These are phyloP conservation scores for Populus hybrid DNA, from an alignment of 441 rosid species.

Conservation along the genomic window DNA sequence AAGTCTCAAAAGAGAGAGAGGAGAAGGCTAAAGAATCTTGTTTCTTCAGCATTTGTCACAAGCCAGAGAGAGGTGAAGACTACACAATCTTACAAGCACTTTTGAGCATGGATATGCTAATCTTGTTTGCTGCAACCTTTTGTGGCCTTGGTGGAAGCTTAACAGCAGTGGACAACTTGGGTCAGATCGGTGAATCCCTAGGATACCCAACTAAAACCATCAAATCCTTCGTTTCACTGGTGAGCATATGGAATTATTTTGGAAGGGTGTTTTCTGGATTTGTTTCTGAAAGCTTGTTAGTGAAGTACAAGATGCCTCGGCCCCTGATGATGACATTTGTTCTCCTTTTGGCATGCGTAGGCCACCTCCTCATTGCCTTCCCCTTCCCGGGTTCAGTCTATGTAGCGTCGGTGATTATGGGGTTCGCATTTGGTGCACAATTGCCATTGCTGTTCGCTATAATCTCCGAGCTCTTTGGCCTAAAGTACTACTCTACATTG, in stretches of 20 bases:
- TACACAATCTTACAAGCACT: constrained; percentile 86
- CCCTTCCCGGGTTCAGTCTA: constrained; percentile 70
- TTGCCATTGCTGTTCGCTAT: constrained; percentile 70
- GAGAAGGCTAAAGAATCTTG: constrained; percentile 37
- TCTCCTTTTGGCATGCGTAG: constrained; percentile 53
- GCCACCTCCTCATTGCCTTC: constrained; percentile 72
- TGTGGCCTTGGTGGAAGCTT: constrained; percentile 74
- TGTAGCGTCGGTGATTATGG: constrained; percentile 68
- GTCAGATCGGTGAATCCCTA: constrained; percentile 85
- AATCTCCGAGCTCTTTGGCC: constrained; percentile 83
- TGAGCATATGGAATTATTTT: constrained; percentile 88
- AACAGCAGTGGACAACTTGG: constrained; percentile 80
- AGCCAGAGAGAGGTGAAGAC: constrained; percentile 80
- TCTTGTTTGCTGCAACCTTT: constrained; percentile 55
- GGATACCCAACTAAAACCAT: constrained; percentile 64
- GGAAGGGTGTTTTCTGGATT: constrained; percentile 83
- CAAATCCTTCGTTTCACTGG: constrained; percentile 67
- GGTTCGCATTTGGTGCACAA: constrained; percentile 83
- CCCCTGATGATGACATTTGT: constrained; percentile 72
- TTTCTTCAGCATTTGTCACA: constrained; percentile 45
- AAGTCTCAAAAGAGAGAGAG: not conserved
- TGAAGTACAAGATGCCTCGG: constrained; percentile 55
- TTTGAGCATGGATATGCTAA: constrained; percentile 64
- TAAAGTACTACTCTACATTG: constrained; percentile 81
- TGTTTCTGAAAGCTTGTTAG: constrained; percentile 61